These are phyloP conservation scores for Passiflora organensis DNA, from an alignment of 345 rosid genomes.

Conservation along the genomic window DNA sequence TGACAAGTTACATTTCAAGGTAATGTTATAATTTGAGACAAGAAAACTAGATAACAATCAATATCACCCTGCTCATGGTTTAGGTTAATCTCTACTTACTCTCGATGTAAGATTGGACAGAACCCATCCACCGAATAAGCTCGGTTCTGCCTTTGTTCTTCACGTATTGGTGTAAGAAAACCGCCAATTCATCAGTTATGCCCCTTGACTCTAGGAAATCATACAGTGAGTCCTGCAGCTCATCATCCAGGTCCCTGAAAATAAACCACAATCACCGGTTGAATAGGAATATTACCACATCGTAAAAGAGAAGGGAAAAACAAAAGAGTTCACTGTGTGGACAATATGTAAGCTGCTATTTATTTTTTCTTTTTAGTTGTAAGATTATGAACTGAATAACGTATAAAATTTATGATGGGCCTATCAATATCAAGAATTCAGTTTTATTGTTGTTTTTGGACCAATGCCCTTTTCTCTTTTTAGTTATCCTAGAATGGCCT, in stretches of 20 bases:
- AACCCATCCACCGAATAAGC: constrained; percentile 64
- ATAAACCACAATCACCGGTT: constrained; percentile 10
- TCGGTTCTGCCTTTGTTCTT: constrained; percentile 65
- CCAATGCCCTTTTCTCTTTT: no score
- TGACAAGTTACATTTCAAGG: no score
- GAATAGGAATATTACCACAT: not conserved
- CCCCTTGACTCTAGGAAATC: constrained; percentile 66
- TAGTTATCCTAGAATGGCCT: no score
- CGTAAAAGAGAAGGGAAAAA: not conserved
- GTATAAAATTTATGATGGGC: not conserved
- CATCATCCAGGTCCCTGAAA: constrained; percentile 79
- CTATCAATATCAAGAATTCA: no score
- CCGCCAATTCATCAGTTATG: constrained; percentile 57
- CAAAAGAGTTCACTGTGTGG: not conserved
- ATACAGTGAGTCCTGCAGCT: constrained; percentile 61
- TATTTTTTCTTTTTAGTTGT: no score
- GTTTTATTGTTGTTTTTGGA: no score
- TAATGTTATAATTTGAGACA: no score
- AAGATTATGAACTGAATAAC: not conserved
- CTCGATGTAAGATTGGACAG: constrained; percentile 63
- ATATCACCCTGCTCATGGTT: no score
- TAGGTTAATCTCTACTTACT: constrained; percentile 33
- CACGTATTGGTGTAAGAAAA: constrained; percentile 74
- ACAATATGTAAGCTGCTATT: no score
- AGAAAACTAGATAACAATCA: no score